Evolutionary conservation across 352 stramenopile species (phyloP), one percentile per base, ranked within the genome.

Genomic region (Phytophthora tubulina): DNA sequence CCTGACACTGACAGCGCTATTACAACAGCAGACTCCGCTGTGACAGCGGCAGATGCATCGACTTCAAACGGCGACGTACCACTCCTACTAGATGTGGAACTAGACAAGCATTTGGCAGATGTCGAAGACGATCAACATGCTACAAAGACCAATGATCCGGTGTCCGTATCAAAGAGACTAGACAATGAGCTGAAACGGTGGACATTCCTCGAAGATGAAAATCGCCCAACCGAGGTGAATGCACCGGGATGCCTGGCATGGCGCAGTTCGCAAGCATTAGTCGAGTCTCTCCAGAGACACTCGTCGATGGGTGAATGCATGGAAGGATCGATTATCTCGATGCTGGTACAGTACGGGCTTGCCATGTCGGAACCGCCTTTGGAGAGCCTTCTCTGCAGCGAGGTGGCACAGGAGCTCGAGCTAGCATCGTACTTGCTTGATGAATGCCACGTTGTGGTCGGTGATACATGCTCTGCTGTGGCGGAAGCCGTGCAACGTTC

Each of bases 261-360:
- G 75, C 59, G 57, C 5, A 67, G 32, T 27, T 51, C 58, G 35
- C 42, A 49, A 49, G 10, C 36, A n/a, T 42, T 81, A 31, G 63
- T 30, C 11, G 35, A 57, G 42, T 17, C 51, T 35, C 63, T 80
- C 15, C 52, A 65, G 45, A 46, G 17, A 32, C 59, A 65, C 17
- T 63, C 53, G 6, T 54, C 67, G 15, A 71, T 85, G 13, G 48
- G 57, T 13, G 30, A 57, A 14, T 70, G 52, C 6, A 66, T 84
- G 33, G 36, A 66, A 11, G 46, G 48, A 27, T 86, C 79, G 4
- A 66, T 82, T 31, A 73, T 76, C 5, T 71, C 50, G 4, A 70
- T 79, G 42, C 46, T 86, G 14, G 65, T 76, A 14, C 69, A 78
- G 27, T 83, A 78, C 30, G 51, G 73, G 7, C 55, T 86, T 35